Percentiles rank a stretch among this genome's conserved stretches.
Conservation (phyloP, 345 rosid species). For the Pugionium dolabratum region DNA sequence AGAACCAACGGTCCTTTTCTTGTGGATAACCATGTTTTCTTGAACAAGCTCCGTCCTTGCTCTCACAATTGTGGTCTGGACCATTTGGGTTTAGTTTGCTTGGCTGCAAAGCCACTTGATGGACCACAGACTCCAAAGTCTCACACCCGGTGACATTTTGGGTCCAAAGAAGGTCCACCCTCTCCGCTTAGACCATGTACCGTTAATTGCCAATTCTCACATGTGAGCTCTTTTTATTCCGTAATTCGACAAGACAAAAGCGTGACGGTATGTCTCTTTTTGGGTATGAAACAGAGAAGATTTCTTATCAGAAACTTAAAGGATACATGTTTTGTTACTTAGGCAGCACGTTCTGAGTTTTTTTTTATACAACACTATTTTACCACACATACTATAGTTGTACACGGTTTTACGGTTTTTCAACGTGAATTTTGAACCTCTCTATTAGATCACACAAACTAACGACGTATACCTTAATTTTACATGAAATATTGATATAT, state of each 20-base stretch:
- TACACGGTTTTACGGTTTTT: too few relatives aligned
- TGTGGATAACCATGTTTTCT: slow-evolving; percentile 38
- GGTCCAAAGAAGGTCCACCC: slow-evolving; percentile 38
- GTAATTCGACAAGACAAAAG: slow-evolving; percentile 40
- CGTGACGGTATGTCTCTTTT: slow-evolving; percentile 24
- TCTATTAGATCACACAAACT: too few relatives aligned
- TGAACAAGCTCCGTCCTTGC: slow-evolving; percentile 36
- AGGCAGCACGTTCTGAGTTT: slow-evolving; percentile 35
- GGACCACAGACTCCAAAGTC: slow-evolving; percentile 57
- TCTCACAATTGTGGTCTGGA: slow-evolving; percentile 11
- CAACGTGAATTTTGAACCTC: too few relatives aligned
- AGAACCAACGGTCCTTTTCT: slow-evolving; percentile 31
- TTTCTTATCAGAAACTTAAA: slow-evolving; percentile 33
- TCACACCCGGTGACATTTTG: slow-evolving; percentile 39
- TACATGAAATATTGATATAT: too few relatives aligned
- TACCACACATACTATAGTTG: too few relatives aligned
- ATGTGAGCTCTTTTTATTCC: slow-evolving; percentile 52
- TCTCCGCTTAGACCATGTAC: slow-evolving; percentile 48
- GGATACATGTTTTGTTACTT: slow-evolving; percentile 36
- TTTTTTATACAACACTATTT: neutral
- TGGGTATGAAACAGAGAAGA: slow-evolving; percentile 18
- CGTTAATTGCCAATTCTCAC: slow-evolving; percentile 56
- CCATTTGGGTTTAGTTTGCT: slow-evolving; percentile 3
- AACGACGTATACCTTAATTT: too few relatives aligned
- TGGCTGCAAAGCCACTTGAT: slow-evolving; percentile 48